Percentiles rank a stretch among this genome's conserved stretches.
These are phyloP conservation scores for Tetrastigma voinierianum DNA, from an alignment of 164 flowering plant species.

Conservation along the genomic window DNA sequence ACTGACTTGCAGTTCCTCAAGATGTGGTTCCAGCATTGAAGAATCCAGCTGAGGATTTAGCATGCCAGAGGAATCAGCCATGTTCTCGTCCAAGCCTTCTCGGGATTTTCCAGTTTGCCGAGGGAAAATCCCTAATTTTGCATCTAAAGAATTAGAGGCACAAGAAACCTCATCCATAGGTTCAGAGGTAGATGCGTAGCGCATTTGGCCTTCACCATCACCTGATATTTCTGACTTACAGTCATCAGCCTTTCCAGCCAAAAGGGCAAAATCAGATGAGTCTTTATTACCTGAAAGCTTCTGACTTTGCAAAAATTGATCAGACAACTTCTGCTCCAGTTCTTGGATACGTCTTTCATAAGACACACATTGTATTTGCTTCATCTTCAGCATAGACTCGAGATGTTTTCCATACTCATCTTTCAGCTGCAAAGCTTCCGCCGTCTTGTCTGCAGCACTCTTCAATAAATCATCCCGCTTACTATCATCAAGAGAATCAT, in stretches of 20 bases:
- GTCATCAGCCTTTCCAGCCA: slow-evolving; percentile 48
- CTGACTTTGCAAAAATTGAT: slow-evolving; percentile 58
- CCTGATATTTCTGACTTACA: slow-evolving; percentile 60
- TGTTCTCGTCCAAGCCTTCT: slow-evolving; percentile 84
- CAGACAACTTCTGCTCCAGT: slow-evolving; percentile 80
- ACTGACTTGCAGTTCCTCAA: slow-evolving; percentile 38
- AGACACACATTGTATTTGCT: slow-evolving; percentile 74
- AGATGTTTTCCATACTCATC: slow-evolving; percentile 91
- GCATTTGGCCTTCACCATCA: slow-evolving; percentile 48
- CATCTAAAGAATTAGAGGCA: slow-evolving; percentile 48
- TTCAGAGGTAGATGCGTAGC: slow-evolving; percentile 39
- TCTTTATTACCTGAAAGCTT: slow-evolving; percentile 42
- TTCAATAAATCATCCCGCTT: slow-evolving; percentile 58
- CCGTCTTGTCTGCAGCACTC: slow-evolving; percentile 75
- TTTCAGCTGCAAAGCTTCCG: slow-evolving; percentile 85
- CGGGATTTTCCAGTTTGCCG: slow-evolving; percentile 40
- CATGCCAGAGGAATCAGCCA: slow-evolving; percentile 70
- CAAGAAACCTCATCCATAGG: slow-evolving; percentile 90
- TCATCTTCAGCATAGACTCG: slow-evolving; percentile 62
- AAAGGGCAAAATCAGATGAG: slow-evolving; percentile 32
- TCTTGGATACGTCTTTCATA: slow-evolving; percentile 94
- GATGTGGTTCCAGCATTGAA: slow-evolving; percentile 70
- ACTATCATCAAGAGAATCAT: slow-evolving; percentile 67
- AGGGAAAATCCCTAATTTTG: slow-evolving; percentile 39
- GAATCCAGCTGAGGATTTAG: slow-evolving; percentile 70